These are phyloP conservation scores for Keithomyces neogunnii DNA, from an alignment of 2,329 filamentous ascomycete species.

Conservation along the genomic window DNA sequence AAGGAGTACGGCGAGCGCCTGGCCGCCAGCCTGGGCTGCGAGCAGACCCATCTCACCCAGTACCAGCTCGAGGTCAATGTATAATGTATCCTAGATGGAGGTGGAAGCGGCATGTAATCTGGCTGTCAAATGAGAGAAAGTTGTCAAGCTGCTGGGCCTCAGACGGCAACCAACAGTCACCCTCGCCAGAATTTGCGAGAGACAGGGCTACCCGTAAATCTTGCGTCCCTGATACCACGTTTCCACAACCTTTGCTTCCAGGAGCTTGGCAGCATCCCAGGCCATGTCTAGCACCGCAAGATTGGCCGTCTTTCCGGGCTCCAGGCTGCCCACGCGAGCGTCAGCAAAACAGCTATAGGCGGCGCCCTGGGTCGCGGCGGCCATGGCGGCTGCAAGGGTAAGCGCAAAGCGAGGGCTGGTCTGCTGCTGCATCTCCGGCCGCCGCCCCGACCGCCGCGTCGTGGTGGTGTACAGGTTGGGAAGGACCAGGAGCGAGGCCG, in stretches of 20 bases:
- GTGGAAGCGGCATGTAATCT: neutral
- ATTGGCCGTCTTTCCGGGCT: conserved; percentile 44
- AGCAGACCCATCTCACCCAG: neutral
- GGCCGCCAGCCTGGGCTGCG: neutral
- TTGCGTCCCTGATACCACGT: conserved; percentile 43
- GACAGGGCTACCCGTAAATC: conserved; percentile 19
- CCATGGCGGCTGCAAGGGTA: conserved; percentile 40
- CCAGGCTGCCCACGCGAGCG: conserved; percentile 36
- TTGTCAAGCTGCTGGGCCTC: too few relatives aligned
- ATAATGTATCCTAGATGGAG: neutral
- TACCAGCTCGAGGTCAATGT: neutral
- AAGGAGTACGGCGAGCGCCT: neutral
- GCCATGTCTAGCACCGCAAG: conserved; percentile 38
- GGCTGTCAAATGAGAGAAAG: too few relatives aligned
- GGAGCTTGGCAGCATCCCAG: conserved; percentile 38
- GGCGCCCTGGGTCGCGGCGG: conserved; percentile 41
- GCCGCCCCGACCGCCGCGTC: conserved; percentile 42
- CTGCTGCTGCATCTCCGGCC: conserved; percentile 30
- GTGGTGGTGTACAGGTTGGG: conserved; percentile 48
- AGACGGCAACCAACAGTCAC: too few relatives aligned
- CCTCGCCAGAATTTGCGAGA: neutral
- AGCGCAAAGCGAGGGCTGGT: conserved; percentile 45
- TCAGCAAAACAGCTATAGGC: conserved; percentile 46
- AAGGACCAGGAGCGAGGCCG: conserved; percentile 43
- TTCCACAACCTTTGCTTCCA: conserved; percentile 36